Base-by-base conservation (phyloP, 2,329 filamentous ascomycete genomes). In the Cladophialophora chaetospira region DNA sequence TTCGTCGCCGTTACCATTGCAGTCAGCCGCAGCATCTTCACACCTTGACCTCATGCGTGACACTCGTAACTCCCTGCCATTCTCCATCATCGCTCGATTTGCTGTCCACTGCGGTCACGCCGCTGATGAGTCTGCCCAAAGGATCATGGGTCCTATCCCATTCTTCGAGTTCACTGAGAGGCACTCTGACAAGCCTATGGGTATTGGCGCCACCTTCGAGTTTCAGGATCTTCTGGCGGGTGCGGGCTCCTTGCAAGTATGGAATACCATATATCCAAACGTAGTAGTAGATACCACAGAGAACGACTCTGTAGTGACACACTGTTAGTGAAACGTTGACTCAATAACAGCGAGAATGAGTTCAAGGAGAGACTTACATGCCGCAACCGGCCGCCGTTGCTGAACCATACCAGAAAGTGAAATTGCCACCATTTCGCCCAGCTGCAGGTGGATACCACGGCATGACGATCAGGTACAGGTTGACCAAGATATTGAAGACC, bases 331-430 rank as follows among this genome's bases (percentile, higher is more conserved):
- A 35, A 15, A 15, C 15, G 5, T 35, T 15, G 33, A 35, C 4
- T n/a, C 33, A 13, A 17, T 13, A 42, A 17, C 17, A n/a, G 5
- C 38, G 38, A 17, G 15, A n/a, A 25, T 13, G 21, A 11, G 44
- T 26, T 13, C 43, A 23, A n/a, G 35, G 25, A 15, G 77, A 2
- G 3, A 75, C 61, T 36, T 86, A 71, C 82, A 88, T 79, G 17
- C 69, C 84, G 55, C 89, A 79, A 0, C 87, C 86, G 0, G 83
- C 79, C 0, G 84, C 81, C 15, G 80, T 79, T 63, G 89, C 88
- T 0, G 86, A 89, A 1, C 78, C 86, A 62, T 89, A 90, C 82
- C 84, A 90, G 70, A 90, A 90, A 52, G 81, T 86, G 1, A 89
- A 86, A 54, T 86, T 82, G 0, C 86, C 86, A 0, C 79, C 82